Percentiles rank a stretch among this genome's conserved stretches.
Conservation (phyloP, 805 yeast genomes). For the Naumovozyma castellii region DNA sequence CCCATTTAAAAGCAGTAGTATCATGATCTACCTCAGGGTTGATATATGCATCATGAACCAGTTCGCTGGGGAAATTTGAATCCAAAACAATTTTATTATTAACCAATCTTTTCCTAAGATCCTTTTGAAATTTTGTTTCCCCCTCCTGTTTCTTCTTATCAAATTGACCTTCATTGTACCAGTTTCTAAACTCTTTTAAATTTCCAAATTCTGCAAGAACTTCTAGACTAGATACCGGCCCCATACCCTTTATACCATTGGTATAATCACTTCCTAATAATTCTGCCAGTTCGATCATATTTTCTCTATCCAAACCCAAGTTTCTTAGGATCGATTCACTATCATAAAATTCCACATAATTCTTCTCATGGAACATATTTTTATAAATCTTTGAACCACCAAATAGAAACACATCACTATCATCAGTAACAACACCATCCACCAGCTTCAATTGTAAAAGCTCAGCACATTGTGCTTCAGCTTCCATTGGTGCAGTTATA, state of each 20-base stretch:
- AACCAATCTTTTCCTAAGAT: constrained; percentile 45
- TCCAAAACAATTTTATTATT: constrained; percentile 50
- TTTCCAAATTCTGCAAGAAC: constrained; percentile 72
- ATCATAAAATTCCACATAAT: constrained; percentile 79
- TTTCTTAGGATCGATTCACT: constrained; percentile 47
- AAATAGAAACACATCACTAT: constrained; percentile 90
- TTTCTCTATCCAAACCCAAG: constrained; percentile 53
- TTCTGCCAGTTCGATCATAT: constrained; percentile 71
- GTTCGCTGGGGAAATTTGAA: constrained; percentile 57
- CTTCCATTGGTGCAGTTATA: constrained; percentile 96
- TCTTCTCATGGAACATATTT: constrained; percentile 89
- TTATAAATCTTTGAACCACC: constrained; percentile 81
- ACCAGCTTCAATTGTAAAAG: constrained; percentile 59
- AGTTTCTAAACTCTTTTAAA: constrained; percentile 30
- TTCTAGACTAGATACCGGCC: constrained; percentile 89
- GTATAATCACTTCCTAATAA: constrained; percentile 93
- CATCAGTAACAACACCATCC: constrained; percentile 95
- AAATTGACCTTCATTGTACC: constrained; percentile 38
- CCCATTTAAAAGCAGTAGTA: constrained; percentile 76
- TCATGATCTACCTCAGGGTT: constrained; percentile 82
- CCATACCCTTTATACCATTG: constrained; percentile 83
- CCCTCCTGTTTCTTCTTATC: constrained; percentile 32
- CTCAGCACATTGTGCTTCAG: constrained; percentile 96
- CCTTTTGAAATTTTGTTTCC: constrained; percentile 44
- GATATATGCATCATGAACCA: constrained; percentile 64